These are phyloP conservation scores for Aphanomyces euteiches DNA, from an alignment of 352 stramenopile genomes.

Conservation along the genomic window DNA sequence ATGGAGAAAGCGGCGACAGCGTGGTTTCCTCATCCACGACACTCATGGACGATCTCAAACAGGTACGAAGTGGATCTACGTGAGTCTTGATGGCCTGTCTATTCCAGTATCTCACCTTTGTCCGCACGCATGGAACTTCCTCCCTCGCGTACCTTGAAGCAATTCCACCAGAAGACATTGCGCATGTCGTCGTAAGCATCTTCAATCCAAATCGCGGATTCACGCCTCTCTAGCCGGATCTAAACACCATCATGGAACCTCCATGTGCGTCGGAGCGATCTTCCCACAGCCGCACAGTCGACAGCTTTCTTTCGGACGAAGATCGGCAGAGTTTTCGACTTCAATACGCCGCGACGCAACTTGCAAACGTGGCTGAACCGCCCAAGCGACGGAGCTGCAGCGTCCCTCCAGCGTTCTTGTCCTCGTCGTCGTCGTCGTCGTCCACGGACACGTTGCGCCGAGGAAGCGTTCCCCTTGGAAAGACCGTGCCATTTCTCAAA, in stretches of 20 bases:
- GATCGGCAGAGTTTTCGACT: conserved; percentile 2
- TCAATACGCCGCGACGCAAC: conserved; percentile 7
- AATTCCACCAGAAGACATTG: not conserved
- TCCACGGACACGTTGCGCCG: not conserved
- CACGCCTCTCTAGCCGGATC: not conserved
- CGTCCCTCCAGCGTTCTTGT: not conserved
- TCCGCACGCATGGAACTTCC: conserved; percentile 6
- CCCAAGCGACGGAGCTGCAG: conserved; percentile 2
- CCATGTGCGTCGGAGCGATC: no score
- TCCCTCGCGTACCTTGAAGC: conserved; percentile 8
- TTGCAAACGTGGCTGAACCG: not conserved
- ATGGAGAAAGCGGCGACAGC: not conserved
- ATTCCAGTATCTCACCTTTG: conserved; percentile 7
- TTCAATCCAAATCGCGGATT: not conserved
- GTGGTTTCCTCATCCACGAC: not conserved
- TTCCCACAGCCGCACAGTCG: no score
- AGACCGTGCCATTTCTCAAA: not conserved
- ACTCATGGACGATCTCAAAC: not conserved
- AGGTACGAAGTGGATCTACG: not conserved
- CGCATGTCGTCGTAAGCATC: not conserved
- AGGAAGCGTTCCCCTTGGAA: conserved; percentile 18
- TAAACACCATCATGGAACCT: no score
- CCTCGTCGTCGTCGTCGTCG: not conserved
- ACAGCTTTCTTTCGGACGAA: conserved; percentile 6
- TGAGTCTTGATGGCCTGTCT: not conserved